Conservation (phyloP, 169 alveolate genomes). For the Condylostoma magnum region DNA sequence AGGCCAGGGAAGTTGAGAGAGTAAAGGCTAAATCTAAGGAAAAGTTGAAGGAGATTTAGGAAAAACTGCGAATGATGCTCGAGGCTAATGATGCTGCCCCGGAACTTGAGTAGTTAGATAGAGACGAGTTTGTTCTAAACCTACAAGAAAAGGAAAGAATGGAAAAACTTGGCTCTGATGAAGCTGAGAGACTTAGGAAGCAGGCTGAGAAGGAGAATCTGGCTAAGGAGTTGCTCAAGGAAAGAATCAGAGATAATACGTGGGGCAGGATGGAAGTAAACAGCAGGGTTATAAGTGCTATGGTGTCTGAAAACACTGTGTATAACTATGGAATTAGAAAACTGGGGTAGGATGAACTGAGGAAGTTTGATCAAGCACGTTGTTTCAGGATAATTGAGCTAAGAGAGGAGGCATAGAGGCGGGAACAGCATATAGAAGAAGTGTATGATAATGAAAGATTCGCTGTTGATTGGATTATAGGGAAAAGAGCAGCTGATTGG, state of each 20-base stretch:
- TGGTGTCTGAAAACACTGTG: constrained; percentile 58
- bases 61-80: constrained; percentile 62
- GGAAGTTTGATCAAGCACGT: constrained; percentile 40
- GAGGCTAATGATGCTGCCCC: constrained; percentile 74
- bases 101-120: constrained; percentile 75
- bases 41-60: constrained; percentile 53
- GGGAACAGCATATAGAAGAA: constrained; percentile 51
- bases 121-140: constrained; percentile 85
- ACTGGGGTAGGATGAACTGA: constrained; percentile 54
- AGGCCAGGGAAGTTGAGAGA: constrained; percentile 51
- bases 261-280: constrained; percentile 78
- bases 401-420: constrained; percentile 58
- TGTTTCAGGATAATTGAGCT: constrained; percentile 51
- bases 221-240: constrained; percentile 64
- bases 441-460: constrained; percentile 52
- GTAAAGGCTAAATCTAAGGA: constrained; percentile 56
- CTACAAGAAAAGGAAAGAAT: constrained; percentile 61
- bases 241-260: constrained; percentile 70
- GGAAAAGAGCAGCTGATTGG: constrained; percentile 51
- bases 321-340: constrained; percentile 74
- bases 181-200: constrained; percentile 60
- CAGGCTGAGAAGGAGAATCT: constrained; percentile 68
- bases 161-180: constrained; percentile 60
- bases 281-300: constrained; percentile 58
- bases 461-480: constrained; percentile 55